These are phyloP conservation scores for Syzygium oleosum DNA, from an alignment of 345 rosid genomes.

Conservation along the genomic window DNA sequence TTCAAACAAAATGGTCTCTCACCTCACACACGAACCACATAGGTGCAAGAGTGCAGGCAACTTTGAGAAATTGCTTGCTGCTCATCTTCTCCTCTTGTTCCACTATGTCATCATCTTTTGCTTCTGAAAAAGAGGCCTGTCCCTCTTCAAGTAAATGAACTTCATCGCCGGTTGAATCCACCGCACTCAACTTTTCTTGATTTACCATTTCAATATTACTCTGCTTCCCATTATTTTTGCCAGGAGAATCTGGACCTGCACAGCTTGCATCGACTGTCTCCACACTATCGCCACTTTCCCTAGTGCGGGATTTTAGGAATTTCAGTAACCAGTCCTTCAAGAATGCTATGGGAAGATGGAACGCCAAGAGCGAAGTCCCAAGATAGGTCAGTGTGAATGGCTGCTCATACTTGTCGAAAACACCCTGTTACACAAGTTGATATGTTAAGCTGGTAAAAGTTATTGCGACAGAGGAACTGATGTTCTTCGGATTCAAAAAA, in stretches of 20 bases:
- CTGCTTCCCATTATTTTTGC: background rate
- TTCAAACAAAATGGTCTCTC: background rate
- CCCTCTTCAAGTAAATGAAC: background rate
- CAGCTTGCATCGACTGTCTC: background rate
- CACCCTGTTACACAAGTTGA: constrained; percentile 6
- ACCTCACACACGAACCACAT: constrained; percentile 38
- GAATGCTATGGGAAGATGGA: constrained; percentile 34
- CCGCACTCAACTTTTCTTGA: background rate
- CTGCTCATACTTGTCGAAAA: constrained; percentile 12
- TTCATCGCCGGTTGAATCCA: background rate
- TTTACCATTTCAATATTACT: background rate
- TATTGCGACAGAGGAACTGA: too few relatives aligned
- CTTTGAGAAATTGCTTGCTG: constrained; percentile 1
- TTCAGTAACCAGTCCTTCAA: constrained; percentile 16
- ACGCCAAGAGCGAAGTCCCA: constrained; percentile 26
- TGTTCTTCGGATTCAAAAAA: too few relatives aligned
- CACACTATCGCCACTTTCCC: background rate
- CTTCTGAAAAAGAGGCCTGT: background rate
- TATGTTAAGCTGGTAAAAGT: background rate
- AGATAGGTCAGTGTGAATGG: constrained; percentile 34
- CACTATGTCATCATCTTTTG: background rate
- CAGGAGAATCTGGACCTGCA: background rate
- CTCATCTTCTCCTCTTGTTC: background rate
- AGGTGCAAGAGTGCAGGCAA: constrained; percentile 17
- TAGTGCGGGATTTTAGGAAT: background rate